These are phyloP conservation scores for Taphrina betulina DNA, from an alignment of 1,139 yeast species.

Conservation along the genomic window DNA sequence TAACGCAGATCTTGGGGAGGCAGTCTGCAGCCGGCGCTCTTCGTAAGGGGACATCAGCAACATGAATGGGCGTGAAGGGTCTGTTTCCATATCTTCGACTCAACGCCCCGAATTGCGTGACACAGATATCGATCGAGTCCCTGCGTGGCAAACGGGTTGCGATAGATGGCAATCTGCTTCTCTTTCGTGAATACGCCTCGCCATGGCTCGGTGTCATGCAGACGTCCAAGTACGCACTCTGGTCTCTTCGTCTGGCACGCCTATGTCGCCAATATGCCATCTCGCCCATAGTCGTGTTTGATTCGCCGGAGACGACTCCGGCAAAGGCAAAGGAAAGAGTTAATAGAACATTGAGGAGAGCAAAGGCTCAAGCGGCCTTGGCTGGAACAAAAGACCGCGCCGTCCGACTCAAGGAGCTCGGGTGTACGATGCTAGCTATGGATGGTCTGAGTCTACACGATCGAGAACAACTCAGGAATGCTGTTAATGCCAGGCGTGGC, in stretches of 20 bases:
- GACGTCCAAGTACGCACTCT: conserved; percentile 10
- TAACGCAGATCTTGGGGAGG: too few species aligned
- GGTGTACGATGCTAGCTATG: background rate
- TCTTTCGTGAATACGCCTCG: conserved; percentile 25
- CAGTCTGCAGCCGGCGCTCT: too few species aligned
- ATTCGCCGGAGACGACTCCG: conserved; percentile 22
- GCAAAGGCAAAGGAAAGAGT: conserved; percentile 31
- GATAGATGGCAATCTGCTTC: conserved; percentile 24
- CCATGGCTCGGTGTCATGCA: conserved; percentile 12
- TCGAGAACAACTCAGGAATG: background rate
- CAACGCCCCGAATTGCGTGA: conserved; percentile 2
- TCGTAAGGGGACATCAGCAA: too few species aligned
- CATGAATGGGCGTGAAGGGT: conserved; percentile 28
- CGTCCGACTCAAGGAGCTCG: background rate
- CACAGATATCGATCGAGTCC: background rate
- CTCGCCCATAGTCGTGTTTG: conserved; percentile 24
- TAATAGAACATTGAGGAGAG: conserved; percentile 3
- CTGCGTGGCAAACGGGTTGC: conserved; percentile 19
- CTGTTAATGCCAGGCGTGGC: background rate
- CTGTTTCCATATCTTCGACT: conserved; percentile 11
- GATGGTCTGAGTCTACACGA: background rate
- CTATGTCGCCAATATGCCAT: conserved; percentile 8
- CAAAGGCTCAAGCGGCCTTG: background rate
- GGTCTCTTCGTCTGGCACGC: conserved; percentile 16
- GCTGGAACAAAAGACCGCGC: conserved; percentile 3